phyloP scores from a whole-genome alignment of 2,329 filamentous ascomycete genomes.

The Penicillium brevicompactum region DNA sequence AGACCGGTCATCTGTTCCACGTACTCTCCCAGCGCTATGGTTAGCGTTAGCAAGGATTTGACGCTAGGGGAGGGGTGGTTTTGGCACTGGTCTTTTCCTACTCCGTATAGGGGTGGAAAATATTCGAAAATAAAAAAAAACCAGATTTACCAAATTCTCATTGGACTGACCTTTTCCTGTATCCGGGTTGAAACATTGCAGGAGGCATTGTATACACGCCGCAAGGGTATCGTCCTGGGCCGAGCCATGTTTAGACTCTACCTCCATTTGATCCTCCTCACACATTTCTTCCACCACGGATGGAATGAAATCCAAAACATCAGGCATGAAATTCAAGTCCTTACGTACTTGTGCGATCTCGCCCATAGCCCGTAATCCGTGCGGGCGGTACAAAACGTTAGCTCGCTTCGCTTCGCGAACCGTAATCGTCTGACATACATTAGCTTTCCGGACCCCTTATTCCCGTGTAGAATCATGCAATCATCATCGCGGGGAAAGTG shows the following conservation, averaged over 20 bases:
- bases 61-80: constrained; percentile 19
- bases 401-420: constrained; percentile 88
- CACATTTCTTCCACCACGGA: constrained; percentile 62
- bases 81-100: neutral
- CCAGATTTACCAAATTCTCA: neutral
- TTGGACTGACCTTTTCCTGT: constrained; percentile 28
- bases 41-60: constrained; percentile 28
- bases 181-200: constrained; percentile 40
- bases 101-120: neutral
- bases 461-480: neutral
- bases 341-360: constrained; percentile 68
- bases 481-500: constrained; percentile 1
- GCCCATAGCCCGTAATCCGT: constrained; percentile 73
- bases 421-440: constrained; percentile 58
- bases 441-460: constrained; percentile 4
- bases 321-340: constrained; percentile 70
- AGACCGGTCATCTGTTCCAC: constrained; percentile 31
- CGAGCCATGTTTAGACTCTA: constrained; percentile 54
- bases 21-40: constrained; percentile 34
- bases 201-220: constrained; percentile 41
- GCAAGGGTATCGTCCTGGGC: constrained; percentile 38
- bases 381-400: constrained; percentile 78
- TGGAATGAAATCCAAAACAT: constrained; percentile 65
- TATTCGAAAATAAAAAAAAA: neutral
- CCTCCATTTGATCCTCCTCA: constrained; percentile 67